Evolutionary conservation across 805 yeast species (phyloP), one percentile per base, ranked within the genome.

Genomic region (Pichia occidentalis): DNA sequence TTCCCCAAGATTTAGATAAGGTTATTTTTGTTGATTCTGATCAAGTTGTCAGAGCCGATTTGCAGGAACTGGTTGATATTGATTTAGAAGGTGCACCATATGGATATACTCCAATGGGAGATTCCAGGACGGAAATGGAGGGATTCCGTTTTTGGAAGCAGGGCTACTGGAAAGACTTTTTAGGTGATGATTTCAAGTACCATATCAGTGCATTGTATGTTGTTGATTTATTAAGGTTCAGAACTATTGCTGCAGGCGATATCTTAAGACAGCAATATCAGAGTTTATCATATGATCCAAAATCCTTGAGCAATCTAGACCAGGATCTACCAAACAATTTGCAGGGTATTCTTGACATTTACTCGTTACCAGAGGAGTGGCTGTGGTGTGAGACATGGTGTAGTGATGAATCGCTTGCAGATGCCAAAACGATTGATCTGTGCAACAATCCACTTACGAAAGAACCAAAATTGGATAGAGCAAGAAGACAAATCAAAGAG

Each of bases 301-400:
- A 62, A 17, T 87, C 96, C 0, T 64, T 92, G 40, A 71, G 85
- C 9, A 86, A 85, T 51, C 68, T 88, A 43, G 97, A 87, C 54
- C 97, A 90, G 56, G 97, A 92, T 55, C 68, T 90, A 44, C 87
- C 96, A n/a, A 92, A 90, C 59, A 84, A 85, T 53, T 49, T 88
- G 49, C 97, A 92, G 58, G 50, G 65, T 17, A 57, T 60, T 21
- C 58, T 90, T 22, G 80, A 79, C 34, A 86, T 86, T 14, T 72
- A 65, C 51, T 79, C 92, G 7, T 63, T 85, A 30, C 84, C 86
- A 3, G 80, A 80, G 48, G 88, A 84, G 31, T 85, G 95, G 94
- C 63, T 85, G 26, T 86, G 95, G 95, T 86, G 95, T 60, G 95
- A 85, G 53, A 85, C 95, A 0, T 85, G 95, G 95, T 84, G 95